Evolutionary conservation across 148 eudicot species (phyloP), one percentile per base, ranked within the genome.

Genomic region (Chenopodium suecicum): DNA sequence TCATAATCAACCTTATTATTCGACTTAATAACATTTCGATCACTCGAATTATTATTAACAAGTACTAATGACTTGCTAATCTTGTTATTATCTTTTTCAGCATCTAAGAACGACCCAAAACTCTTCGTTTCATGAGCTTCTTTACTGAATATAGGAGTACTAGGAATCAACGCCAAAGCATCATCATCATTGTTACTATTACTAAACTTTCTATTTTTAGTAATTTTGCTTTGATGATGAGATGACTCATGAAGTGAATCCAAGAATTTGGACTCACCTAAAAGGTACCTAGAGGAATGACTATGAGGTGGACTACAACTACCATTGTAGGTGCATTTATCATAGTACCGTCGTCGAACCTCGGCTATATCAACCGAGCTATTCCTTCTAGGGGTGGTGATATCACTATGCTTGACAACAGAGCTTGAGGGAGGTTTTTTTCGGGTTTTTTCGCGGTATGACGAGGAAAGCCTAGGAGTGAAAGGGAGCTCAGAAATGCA

Each of bases 401-500:
- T 32, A 54, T 81, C 81, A 74, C 52, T 62, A 17, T 62, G 73
- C 25, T 79, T 82, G 52, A 70, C 79, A 27, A 20, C 20, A 67
- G 79, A 73, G 13, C 86, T 78, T 5, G 69, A 47, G 19, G 88
- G 65, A 22, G 82, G 73, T 64, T 86, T 77, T 60, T 88, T 93
- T 44, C 85, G 82, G 56, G 80, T 76, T 23, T 80, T 88, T 23
- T 84, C 79, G 76, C 79, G 84, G 79, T 60, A 58, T 46, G 86
- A 84, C 47, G 80, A 20, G 32, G 88, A 74, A 23, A 86, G 85
- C 17, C 86, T 83, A 3, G 98, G 94, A 50, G 90, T 91, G 50
- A 91, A 75, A 58, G 93, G 98, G 25, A 91, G 88, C 66, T 92
- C 89, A 10, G 96, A 83, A 9, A 89, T 87, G 81, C 97, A 89